Evolutionary conservation across 2,329 filamentous ascomycete species (phyloP).

Genomic region (Didymella exigua): DNA sequence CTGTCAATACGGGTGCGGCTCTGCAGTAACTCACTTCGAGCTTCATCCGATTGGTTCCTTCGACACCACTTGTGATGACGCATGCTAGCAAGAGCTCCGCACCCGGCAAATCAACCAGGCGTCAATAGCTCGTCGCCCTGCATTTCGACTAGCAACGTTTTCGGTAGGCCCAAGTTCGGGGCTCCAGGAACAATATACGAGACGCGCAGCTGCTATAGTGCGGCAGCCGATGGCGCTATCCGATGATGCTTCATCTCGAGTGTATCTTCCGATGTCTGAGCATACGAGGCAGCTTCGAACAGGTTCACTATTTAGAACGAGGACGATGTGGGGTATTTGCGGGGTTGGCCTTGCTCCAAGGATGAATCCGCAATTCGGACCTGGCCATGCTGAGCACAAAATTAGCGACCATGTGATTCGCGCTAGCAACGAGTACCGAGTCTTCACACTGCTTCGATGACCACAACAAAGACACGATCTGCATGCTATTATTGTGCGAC

Average conservation of each 20-base stretch:
- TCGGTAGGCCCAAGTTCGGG: slow-evolving; percentile 1
- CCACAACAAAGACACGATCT: neutral
- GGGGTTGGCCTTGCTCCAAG: slow-evolving; percentile 4
- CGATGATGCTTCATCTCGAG: slow-evolving; percentile 6
- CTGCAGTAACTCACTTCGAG: slow-evolving; percentile 11
- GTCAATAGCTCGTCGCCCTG: slow-evolving; percentile 6
- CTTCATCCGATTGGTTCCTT: slow-evolving; percentile 19
- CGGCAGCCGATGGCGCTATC: slow-evolving; percentile 22
- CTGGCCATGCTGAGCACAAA: neutral
- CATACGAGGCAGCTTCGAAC: neutral
- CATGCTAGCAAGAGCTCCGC: slow-evolving; percentile 6
- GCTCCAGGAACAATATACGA: neutral
- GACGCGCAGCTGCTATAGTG: neutral
- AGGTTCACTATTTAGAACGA: neutral
- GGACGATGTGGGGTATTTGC: slow-evolving; percentile 16
- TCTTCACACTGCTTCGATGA: neutral
- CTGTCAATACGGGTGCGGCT: slow-evolving; percentile 12
- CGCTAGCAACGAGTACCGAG: slow-evolving; percentile 4
- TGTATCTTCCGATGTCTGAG: slow-evolving; percentile 8
- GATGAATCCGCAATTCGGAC: slow-evolving; percentile 1
- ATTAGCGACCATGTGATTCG: slow-evolving; percentile 2
- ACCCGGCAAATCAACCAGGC: slow-evolving; percentile 9
- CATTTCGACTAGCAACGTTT: slow-evolving; percentile 5
- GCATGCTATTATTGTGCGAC: slow-evolving; percentile 1
- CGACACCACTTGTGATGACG: slow-evolving; percentile 18